These are phyloP conservation scores for Kodamaea leandrae DNA, from an alignment of 805 yeast genomes.

Conservation along the genomic window DNA sequence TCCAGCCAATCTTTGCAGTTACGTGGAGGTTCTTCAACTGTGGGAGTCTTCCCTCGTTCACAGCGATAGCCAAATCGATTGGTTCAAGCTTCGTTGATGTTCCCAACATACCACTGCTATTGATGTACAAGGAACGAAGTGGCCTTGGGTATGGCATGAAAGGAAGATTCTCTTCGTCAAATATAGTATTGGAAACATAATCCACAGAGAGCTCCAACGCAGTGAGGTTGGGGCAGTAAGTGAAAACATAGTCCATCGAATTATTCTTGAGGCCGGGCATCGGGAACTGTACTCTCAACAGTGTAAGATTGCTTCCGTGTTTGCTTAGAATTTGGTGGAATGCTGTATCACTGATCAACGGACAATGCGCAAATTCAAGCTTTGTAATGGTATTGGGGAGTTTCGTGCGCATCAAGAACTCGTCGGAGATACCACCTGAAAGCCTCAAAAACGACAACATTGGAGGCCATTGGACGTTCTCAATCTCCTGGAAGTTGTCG, in stretches of 20 bases:
- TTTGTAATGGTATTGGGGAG: slow-evolving; percentile 72
- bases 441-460: slow-evolving; percentile 67
- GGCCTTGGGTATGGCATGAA: slow-evolving; percentile 38
- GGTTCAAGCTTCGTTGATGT: slow-evolving; percentile 82
- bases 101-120: slow-evolving; percentile 84
- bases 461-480: slow-evolving; percentile 71
- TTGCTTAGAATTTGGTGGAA: slow-evolving; percentile 58
- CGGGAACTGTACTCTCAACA: slow-evolving; percentile 75
- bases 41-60: slow-evolving; percentile 76
- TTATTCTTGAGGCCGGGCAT: slow-evolving; percentile 74
- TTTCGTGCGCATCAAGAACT: slow-evolving; percentile 63
- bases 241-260: slow-evolving; percentile 70
- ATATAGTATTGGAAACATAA: slow-evolving; percentile 52
- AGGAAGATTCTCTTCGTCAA: slow-evolving; percentile 33
- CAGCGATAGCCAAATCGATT: slow-evolving; percentile 81
- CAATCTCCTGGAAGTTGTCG: slow-evolving; percentile 50
- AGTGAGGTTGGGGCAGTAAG: slow-evolving; percentile 70
- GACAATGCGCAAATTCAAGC: slow-evolving; percentile 85
- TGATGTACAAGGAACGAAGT: slow-evolving; percentile 62
- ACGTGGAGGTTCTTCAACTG: slow-evolving; percentile 59
- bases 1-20: slow-evolving; percentile 85
- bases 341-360: slow-evolving; percentile 64
- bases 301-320: slow-evolving; percentile 63
- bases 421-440: slow-evolving; percentile 87
- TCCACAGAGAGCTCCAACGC: slow-evolving; percentile 74